Evolutionary conservation across 441 rosid species (phyloP), one percentile per base, ranked within the genome.

Genomic region (Erysimum cheiri): DNA sequence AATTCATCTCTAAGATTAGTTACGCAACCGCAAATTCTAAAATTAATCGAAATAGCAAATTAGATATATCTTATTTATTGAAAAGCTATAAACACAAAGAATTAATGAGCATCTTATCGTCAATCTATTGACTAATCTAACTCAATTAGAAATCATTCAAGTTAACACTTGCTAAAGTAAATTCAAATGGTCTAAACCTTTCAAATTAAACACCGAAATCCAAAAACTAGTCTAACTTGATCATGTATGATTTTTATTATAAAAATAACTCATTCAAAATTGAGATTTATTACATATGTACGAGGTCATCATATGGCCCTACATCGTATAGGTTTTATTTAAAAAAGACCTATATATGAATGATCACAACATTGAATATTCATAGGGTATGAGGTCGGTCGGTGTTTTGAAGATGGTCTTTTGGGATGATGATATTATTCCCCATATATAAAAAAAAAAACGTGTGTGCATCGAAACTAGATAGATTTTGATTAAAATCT

Each of bases 231-330:
- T 54, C 49, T 61, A 62, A 49, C 39, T 72, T 46, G 29, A 11
- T 58, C 33, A 7, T 36, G 13, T 36, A 6, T 57, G 54, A 31
- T n/a, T n/a, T 39, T 37, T 48, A 3, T 12, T 32, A 13, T 52
- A 37, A 28, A 7, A 10, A 11, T 0, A 46, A 19, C 6, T 29
- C 4, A 72, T 47, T 60, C 22, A 28, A 17, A 60, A 11, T 35
- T 22, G 5, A 28, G 17, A 37, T 55, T 14, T 55, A 68, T 68
- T 54, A 54, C 73, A 54, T 61, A 67, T 53, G 64, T 54, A 61
- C 35, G 60, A 61, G 46, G 63, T 72, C 76, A 74, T 53, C 73
- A 54, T 46, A 55, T 37, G 59, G 22, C 52, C 68, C 43, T 54
- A 33, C 43, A 40, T 19, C 12, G 55, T 62, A 43, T 28, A 41